These are phyloP conservation scores for Pyrrhoderma lamaoense DNA, from an alignment of 1,284 basidiomycete species.

Conservation along the genomic window DNA sequence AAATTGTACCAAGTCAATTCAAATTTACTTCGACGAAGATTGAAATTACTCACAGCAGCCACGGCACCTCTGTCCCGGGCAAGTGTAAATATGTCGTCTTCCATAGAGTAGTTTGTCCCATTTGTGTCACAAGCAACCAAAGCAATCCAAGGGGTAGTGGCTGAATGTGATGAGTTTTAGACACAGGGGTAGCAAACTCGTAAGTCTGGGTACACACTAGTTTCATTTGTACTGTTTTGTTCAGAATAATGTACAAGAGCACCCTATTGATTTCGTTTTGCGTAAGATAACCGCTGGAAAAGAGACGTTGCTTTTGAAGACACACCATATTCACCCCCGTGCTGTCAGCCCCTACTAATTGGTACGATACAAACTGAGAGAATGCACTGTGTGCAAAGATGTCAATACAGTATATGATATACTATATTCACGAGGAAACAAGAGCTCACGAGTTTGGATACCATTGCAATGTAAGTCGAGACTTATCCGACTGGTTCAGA, in stretches of 20 bases:
- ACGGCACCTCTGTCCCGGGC: conserved; percentile 72
- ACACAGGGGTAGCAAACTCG: conserved; percentile 17
- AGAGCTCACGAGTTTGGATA: conserved; percentile 39
- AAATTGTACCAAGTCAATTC: too few relatives aligned
- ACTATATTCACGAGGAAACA: conserved; percentile 5
- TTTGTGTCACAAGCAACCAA: conserved; percentile 77
- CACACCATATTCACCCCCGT: conserved; percentile 46
- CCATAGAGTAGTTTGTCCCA: conserved; percentile 50
- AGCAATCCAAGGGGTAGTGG: conserved; percentile 82
- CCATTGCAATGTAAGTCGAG: conserved; percentile 59
- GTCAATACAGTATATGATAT: conserved; percentile 9
- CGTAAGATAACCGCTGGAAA: not conserved
- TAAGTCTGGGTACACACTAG: conserved; percentile 30
- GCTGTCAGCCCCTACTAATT: conserved; percentile 44
- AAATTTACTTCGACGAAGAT: too few relatives aligned
- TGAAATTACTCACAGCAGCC: conserved; percentile 49
- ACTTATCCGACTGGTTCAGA: conserved; percentile 48
- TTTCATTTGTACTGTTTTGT: conserved; percentile 30
- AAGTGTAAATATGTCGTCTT: conserved; percentile 72
- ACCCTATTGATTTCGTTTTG: too few relatives aligned
- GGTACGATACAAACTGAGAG: conserved; percentile 49
- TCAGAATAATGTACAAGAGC: conserved; percentile 78
- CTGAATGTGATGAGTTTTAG: conserved; percentile 29
- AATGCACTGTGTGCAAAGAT: conserved; percentile 35
- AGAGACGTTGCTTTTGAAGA: conserved; percentile 1